phyloP scores from a whole-genome alignment of 140 eudicot genomes.

The Flaveria floridana region DNA sequence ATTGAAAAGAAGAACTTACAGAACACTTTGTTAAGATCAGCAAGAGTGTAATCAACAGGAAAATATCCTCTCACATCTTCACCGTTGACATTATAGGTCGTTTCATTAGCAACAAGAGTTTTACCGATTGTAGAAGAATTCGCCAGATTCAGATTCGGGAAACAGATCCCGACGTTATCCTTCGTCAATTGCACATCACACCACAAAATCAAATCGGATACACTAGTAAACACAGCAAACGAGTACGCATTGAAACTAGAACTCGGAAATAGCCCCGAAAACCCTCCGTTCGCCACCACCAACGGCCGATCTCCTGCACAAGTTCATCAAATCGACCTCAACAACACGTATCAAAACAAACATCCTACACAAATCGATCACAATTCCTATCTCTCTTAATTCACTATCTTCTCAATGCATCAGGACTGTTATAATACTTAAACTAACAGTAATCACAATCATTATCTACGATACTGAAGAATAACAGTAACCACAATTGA shows the following conservation, averaged over 20 bases:
- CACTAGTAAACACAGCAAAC: constrained; percentile 41
- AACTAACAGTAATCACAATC: too few species aligned
- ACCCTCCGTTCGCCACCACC: constrained; percentile 78
- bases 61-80: constrained; percentile 46
- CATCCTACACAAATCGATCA: too few species aligned
- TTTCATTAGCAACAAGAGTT: not conserved
- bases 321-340: not conserved
- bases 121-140: constrained; percentile 37
- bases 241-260: constrained; percentile 58
- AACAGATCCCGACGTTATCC: constrained; percentile 70
- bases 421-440: too few species aligned
- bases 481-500: not conserved
- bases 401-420: too few species aligned
- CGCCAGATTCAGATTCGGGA: constrained; percentile 47
- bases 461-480: too few species aligned
- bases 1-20: constrained; percentile 44
- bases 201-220: constrained; percentile 49
- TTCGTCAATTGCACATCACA: constrained; percentile 84
- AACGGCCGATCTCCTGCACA: constrained; percentile 66
- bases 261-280: constrained; percentile 75
- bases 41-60: constrained; percentile 53
- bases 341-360: too few species aligned
- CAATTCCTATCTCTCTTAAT: too few species aligned
- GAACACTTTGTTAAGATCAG: constrained; percentile 39
- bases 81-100: constrained; percentile 61